Percentiles rank a stretch among this genome's conserved stretches.
These are phyloP conservation scores for Euphrasia arctica DNA, from an alignment of 305 asterid genomes.

Conservation along the genomic window DNA sequence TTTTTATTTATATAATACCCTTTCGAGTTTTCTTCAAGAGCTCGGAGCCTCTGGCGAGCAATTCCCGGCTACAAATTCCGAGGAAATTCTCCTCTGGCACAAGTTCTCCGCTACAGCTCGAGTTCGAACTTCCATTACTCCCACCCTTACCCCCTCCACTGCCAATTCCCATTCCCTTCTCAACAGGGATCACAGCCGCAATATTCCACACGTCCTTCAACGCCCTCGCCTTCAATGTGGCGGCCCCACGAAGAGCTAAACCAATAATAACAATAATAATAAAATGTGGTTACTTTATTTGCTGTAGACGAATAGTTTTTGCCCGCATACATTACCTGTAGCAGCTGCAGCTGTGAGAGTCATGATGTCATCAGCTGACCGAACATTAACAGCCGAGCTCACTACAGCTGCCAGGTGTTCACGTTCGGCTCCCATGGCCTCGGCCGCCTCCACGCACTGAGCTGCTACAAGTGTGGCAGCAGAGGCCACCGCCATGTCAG, in stretches of 20 bases:
- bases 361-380: slow-evolving; percentile 90
- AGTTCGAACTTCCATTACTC: slow-evolving; percentile 62
- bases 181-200: slow-evolving; percentile 84
- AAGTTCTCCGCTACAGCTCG: slow-evolving; percentile 70
- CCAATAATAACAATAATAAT: not conserved
- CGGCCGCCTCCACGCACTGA: slow-evolving; percentile 97
- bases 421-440: slow-evolving; percentile 95
- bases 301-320: no score
- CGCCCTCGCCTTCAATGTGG: slow-evolving; percentile 82
- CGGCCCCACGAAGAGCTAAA: slow-evolving; percentile 88
- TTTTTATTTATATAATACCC: slow-evolving; percentile 41
- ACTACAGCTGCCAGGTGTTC: slow-evolving; percentile 80
- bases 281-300: no score
- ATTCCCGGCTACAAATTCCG: slow-evolving; percentile 80
- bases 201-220: slow-evolving; percentile 91
- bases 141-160: slow-evolving; percentile 27
- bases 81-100: slow-evolving; percentile 89
- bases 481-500: slow-evolving; percentile 94
- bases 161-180: slow-evolving; percentile 50
- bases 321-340: slow-evolving; percentile 44
- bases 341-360: slow-evolving; percentile 98
- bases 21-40: slow-evolving; percentile 83
- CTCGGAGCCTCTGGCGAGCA: slow-evolving; percentile 87
- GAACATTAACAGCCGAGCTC: slow-evolving; percentile 90
- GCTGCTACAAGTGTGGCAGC: slow-evolving; percentile 97